phyloP scores from a whole-genome alignment of 2,329 filamentous ascomycete species.

The Aspergillus arachidicola region DNA sequence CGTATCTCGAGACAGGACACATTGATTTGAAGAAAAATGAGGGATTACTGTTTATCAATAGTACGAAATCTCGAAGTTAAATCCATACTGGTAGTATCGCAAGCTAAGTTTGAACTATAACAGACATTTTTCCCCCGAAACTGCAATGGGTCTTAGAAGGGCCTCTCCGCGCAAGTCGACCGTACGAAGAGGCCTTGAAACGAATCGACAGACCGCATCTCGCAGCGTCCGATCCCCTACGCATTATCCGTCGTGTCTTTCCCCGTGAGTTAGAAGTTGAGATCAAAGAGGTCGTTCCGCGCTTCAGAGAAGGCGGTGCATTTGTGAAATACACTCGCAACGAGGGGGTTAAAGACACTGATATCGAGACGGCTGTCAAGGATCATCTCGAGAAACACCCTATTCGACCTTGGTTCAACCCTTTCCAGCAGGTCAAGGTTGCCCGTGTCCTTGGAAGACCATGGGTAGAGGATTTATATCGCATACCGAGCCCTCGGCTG shows the following conservation, averaged over 20 bases:
- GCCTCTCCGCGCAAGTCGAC: slow-evolving; percentile 49
- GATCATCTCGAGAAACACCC: slow-evolving; percentile 68
- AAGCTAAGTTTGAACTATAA: slow-evolving; percentile 11
- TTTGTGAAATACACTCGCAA: slow-evolving; percentile 81
- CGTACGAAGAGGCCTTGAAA: slow-evolving; percentile 53
- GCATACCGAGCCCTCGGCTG: slow-evolving; percentile 74
- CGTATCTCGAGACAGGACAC: slow-evolving; percentile 72
- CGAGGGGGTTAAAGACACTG: slow-evolving; percentile 48
- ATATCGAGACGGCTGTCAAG: slow-evolving; percentile 64
- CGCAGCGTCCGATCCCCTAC: slow-evolving; percentile 58
- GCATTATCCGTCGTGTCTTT: slow-evolving; percentile 63
- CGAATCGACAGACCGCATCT: slow-evolving; percentile 54
- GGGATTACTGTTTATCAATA: slow-evolving; percentile 87
- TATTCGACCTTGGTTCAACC: slow-evolving; percentile 88
- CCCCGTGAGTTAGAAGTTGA: slow-evolving; percentile 65
- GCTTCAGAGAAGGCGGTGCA: slow-evolving; percentile 87
- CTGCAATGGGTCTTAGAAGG: slow-evolving; percentile 65
- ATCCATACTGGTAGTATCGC: background rate
- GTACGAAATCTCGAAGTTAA: slow-evolving; percentile 53
- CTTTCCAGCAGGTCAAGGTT: slow-evolving; percentile 70
- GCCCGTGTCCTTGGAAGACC: slow-evolving; percentile 79
- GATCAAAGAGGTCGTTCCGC: slow-evolving; percentile 78
- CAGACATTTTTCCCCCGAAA: slow-evolving; percentile 82
- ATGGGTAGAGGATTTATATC: slow-evolving; percentile 91
- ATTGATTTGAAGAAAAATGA: slow-evolving; percentile 77